phyloP scores from a whole-genome alignment of 768 basidiomycete species.

The Boletus coccyginus region DNA sequence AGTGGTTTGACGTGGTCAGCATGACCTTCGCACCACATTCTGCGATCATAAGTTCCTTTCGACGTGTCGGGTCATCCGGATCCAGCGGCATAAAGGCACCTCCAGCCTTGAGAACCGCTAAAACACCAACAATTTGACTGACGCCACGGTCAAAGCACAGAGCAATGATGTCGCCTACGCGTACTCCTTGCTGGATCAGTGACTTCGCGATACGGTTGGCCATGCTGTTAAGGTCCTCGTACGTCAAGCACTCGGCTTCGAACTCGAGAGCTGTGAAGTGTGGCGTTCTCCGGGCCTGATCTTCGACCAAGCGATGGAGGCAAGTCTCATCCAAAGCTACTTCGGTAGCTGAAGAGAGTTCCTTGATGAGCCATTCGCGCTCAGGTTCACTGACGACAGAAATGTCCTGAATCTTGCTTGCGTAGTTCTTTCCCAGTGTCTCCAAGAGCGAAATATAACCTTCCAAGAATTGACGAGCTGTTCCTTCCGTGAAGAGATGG shows the following conservation, averaged over 20 bases:
- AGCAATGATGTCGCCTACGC: slow-evolving; percentile 24
- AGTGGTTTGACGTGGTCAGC: slow-evolving; percentile 25
- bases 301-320: slow-evolving; percentile 19
- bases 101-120: slow-evolving; percentile 34
- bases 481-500: slow-evolving; percentile 25
- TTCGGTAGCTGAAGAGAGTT: slow-evolving; percentile 21
- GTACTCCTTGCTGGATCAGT: slow-evolving; percentile 24
- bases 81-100: slow-evolving; percentile 23
- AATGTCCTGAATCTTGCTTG: slow-evolving; percentile 17
- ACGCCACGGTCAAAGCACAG: slow-evolving; percentile 31
- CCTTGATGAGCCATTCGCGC: slow-evolving; percentile 22
- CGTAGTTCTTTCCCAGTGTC: slow-evolving; percentile 14
- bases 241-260: slow-evolving; percentile 30
- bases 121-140: slow-evolving; percentile 26
- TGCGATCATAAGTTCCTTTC: slow-evolving; percentile 28
- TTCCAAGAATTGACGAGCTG: slow-evolving; percentile 30
- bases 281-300: slow-evolving; percentile 21
- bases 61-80: slow-evolving; percentile 29
- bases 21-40: slow-evolving; percentile 28
- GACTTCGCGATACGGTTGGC: slow-evolving; percentile 34
- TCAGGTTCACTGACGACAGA: slow-evolving; percentile 14
- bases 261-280: slow-evolving; percentile 24
- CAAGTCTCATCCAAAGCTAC: slow-evolving; percentile 12
- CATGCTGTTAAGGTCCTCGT: slow-evolving; percentile 28
- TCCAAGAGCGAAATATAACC: slow-evolving; percentile 29